Base-by-base conservation (phyloP, 805 yeast species). In the Saturnispora mendoncae region DNA sequence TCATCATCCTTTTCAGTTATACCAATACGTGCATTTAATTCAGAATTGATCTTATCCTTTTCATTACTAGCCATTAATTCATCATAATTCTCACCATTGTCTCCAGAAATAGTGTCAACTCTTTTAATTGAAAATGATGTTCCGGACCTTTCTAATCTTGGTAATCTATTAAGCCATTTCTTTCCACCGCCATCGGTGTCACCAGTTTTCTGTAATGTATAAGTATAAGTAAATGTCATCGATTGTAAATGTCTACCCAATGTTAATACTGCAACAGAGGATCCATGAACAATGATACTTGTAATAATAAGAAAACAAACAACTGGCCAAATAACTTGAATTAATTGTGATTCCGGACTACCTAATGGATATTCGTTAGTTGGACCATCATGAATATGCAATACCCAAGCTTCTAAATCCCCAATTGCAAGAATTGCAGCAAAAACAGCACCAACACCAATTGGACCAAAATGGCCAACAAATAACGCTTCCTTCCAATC, bases 151-250 rank as follows among this genome's bases (percentile, higher is more conserved):
- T 82, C 92, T 57, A 85, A 65, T 33, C 81, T 74, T 25, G 95
- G 96, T 51, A 90, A 70, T 60, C 96, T 78, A 41, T 78, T 72
- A 67, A 88, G 76, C 97, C 98, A 92, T 20, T 39, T 39, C 19
- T 26, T 25, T 27, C 38, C 37, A 9, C 33, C 97, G 84, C 23
- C 82, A 67, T 6, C 80, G 69, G 33, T 17, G 71, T 49, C 71
- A 66, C 31, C 69, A 62, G 58, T 66, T 60, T 78, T 80, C 19
- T 74, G 76, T 21, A 76, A 74, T 17, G 95, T 86, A 57, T 85
- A 81, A 0, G 97, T 76, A 81, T 88, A 84, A 1, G 96, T 84
- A 52, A 90, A 76, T 2, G 95, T 85, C 80, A 92, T 84, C 39
- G 94, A 81, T 65, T 88, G 87, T 58, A 90, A 71, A 44, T 90